A percentile compares a stretch with the other conserved stretches of the same genome.
phyloP scores from a whole-genome alignment of 768 basidiomycete genomes.

The Boletus fagicola region DNA sequence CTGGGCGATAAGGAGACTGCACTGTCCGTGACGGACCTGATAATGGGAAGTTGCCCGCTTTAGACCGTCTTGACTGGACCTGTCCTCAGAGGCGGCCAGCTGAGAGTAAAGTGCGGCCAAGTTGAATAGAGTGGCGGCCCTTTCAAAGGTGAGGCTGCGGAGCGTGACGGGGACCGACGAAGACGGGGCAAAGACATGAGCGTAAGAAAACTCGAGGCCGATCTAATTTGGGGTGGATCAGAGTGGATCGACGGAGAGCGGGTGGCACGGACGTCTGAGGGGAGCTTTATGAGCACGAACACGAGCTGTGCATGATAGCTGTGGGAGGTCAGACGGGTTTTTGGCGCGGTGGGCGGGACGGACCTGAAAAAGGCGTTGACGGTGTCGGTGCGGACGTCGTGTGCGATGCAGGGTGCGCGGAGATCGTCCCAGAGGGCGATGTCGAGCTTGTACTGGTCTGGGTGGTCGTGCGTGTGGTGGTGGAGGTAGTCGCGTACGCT shows the following conservation, averaged over 20 bases:
- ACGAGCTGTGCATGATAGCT: constrained; percentile 93
- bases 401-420: constrained; percentile 54
- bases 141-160: constrained; percentile 78
- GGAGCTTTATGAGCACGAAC: constrained; percentile 81
- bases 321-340: constrained; percentile 6
- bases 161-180: constrained; percentile 57
- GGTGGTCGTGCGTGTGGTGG: constrained; percentile 68
- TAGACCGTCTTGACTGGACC: constrained; percentile 73
- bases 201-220: constrained; percentile 68
- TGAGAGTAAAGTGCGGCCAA: constrained; percentile 84
- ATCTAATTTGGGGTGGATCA: constrained; percentile 46
- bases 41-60: constrained; percentile 72
- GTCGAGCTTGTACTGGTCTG: constrained; percentile 81
- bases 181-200: constrained; percentile 60
- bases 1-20: no score
- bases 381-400: constrained; percentile 54
- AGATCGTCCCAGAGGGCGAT: constrained; percentile 67
- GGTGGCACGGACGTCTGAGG: constrained; percentile 57
- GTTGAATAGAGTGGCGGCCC: constrained; percentile 78
- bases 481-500: constrained; percentile 65
- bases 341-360: constrained; percentile 26
- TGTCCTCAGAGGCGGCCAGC: constrained; percentile 68
- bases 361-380: constrained; percentile 57
- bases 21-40: constrained; percentile 47
- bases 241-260: constrained; percentile 4